Evolutionary conservation across 345 rosid genomes (phyloP).

Genomic region (Fremontodendron californicum): DNA sequence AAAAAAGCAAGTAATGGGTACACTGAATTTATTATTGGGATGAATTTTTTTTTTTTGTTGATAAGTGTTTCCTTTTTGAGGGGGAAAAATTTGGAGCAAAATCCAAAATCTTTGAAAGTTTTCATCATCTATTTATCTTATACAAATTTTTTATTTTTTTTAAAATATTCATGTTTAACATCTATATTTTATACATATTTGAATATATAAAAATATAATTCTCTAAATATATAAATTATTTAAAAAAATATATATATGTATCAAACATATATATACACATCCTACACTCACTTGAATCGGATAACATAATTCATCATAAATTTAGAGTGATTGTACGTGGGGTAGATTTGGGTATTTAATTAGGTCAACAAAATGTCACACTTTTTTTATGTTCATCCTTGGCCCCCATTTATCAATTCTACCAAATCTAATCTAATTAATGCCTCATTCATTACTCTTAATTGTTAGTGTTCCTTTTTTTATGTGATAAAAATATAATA

Average conservation of each 20-base stretch:
- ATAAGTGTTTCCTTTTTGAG: not conserved
- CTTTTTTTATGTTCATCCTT: not conserved
- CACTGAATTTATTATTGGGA: not conserved
- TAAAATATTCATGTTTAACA: too few species aligned
- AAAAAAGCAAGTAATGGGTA: not conserved
- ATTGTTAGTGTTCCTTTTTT: not conserved
- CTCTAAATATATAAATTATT: too few species aligned
- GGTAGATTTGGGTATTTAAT: not conserved
- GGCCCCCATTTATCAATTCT: not conserved
- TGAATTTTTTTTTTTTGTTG: too few species aligned
- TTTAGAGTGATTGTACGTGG: not conserved
- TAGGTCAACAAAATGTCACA: not conserved
- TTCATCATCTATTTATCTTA: not conserved
- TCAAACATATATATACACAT: too few species aligned
- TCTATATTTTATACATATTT: too few species aligned
- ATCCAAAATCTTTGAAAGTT: not conserved
- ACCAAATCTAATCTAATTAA: not conserved
- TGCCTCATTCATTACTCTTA: not conserved
- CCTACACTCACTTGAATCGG: too few species aligned
- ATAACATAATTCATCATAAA: not conserved
- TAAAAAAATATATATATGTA: too few species aligned
- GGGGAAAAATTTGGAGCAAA: not conserved
- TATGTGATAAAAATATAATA: not conserved
- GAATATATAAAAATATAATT: too few species aligned
- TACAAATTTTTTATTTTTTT: too few species aligned